These are phyloP conservation scores for Psidium guajava DNA, from an alignment of 345 rosid species.

Conservation along the genomic window DNA sequence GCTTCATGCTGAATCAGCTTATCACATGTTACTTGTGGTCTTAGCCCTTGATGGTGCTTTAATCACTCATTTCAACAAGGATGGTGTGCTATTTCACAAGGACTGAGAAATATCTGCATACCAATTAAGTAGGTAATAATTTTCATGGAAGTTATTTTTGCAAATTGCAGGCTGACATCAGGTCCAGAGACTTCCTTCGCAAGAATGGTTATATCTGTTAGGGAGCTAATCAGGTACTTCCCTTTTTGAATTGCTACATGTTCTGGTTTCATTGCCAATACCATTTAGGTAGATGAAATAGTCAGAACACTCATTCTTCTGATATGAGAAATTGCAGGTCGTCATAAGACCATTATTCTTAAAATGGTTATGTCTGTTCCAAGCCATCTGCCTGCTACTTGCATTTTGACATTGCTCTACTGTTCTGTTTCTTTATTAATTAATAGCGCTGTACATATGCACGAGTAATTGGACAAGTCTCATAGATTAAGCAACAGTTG, in stretches of 20 bases:
- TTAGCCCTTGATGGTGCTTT: neutral
- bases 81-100: neutral
- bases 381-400: neutral
- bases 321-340: neutral
- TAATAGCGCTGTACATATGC: neutral
- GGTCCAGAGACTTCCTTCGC: constrained; percentile 55
- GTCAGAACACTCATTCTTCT: neutral
- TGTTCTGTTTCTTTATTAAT: neutral
- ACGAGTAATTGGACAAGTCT: neutral
- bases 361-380: neutral
- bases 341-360: neutral
- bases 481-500: neutral
- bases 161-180: constrained; percentile 59
- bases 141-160: neutral
- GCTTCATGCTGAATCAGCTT: neutral
- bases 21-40: neutral
- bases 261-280: neutral
- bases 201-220: constrained; percentile 18
- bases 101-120: neutral
- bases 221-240: neutral
- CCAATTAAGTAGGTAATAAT: neutral
- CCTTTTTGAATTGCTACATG: neutral
- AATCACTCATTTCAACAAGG: neutral
- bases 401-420: neutral
- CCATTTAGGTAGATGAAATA: neutral